phyloP scores from a whole-genome alignment of 345 rosid genomes.

The Citropsis articulata region DNA sequence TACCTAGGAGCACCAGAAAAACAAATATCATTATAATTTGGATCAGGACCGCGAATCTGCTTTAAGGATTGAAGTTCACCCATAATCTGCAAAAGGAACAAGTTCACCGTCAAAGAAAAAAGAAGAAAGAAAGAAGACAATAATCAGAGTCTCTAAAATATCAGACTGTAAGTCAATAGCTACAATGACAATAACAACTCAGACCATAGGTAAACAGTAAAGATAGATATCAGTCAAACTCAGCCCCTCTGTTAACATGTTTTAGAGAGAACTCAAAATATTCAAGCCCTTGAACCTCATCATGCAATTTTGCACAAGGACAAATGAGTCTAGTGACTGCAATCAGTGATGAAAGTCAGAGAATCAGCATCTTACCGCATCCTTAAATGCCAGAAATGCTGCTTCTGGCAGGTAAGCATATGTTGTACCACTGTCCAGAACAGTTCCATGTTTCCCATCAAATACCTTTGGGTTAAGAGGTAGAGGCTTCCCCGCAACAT shows the following conservation, averaged over 20 bases:
- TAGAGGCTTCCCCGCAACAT: constrained; percentile 82
- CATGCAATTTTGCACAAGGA: background rate
- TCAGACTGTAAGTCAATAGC: background rate
- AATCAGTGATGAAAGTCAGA: background rate
- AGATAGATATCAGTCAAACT: background rate
- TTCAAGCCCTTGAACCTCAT: constrained; percentile 5
- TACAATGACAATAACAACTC: background rate
- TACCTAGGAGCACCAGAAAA: constrained; percentile 75
- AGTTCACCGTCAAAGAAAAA: background rate
- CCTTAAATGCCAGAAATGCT: constrained; percentile 67
- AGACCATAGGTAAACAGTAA: background rate
- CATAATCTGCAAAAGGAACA: constrained; percentile 45
- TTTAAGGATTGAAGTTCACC: constrained; percentile 56
- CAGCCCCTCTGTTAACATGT: background rate
- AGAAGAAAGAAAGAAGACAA: background rate
- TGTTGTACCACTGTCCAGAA: constrained; percentile 88
- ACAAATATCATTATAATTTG: constrained; percentile 82
- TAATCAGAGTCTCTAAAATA: background rate
- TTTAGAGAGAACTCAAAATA: background rate
- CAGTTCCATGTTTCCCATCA: constrained; percentile 74
- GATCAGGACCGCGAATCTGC: constrained; percentile 83
- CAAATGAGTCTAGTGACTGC: background rate
- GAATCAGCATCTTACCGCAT: constrained; percentile 54
- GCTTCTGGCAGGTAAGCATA: constrained; percentile 87
- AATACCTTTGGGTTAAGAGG: constrained; percentile 54